Base-by-base conservation (phyloP, 2,329 filamentous ascomycete species). In the Dichotomopilus funicola region DNA sequence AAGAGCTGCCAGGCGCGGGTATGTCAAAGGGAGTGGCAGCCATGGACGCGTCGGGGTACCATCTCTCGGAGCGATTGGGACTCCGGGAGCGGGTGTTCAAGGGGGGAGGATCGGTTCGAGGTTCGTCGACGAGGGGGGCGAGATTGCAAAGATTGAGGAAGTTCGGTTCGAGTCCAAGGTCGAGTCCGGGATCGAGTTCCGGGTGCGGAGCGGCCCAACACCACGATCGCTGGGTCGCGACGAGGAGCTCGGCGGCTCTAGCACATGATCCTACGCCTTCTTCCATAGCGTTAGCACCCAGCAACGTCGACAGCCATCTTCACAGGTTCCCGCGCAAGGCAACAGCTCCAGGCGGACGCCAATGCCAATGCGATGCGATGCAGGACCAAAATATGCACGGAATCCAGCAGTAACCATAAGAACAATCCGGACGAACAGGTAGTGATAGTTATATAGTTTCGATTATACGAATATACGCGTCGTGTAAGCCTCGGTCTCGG, bases 21-120 rank as follows among this genome's bases (percentile, higher is more conserved):
- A 72, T 66, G 53, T 79, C 74, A 68, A 77, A 76, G 49, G 75
- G 71, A 71, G 73, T 70, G 64, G 74, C 72, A 67, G 77, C 79
- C 78, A 83, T 82, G 75, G 75, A 68, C 67, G 65, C 63, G 63
- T 64, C 62, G 54, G 54, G 61, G 56, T 49, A 62, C 63, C 68
- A 70, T 72, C 59, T 67, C 67, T 67, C 65, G 50, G 63, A 55
- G 62, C 58, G 60, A 61, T 55, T 60, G 59, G 19, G 50, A 8
- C 38, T 49, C 13, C 36, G 34, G 4, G 35, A 9, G 27, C 44
- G 34, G 11, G 19, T 42, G 35, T 19, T 13, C 35, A 42, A 46
- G 10, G 41, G 37, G 36, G 6, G 54, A 27, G 19, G 19, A 27
- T 27, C 19, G 19, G 19, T 27, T 27, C 19, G 19, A 27, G 19